These are phyloP conservation scores for Backusella luteola DNA, from an alignment of 192 early-diverging fungal species.

Conservation along the genomic window DNA sequence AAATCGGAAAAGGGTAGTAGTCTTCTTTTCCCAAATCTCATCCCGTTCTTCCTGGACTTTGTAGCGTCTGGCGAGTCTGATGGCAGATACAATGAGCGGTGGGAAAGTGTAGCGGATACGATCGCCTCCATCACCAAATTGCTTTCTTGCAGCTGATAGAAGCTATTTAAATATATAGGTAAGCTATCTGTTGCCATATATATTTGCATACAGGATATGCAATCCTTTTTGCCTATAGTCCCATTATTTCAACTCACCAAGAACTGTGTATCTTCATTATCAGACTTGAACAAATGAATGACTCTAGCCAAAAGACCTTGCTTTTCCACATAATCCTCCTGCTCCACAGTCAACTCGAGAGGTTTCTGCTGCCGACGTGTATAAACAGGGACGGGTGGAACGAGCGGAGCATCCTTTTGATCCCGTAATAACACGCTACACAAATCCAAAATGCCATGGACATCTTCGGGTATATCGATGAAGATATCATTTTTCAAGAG, in stretches of 20 bases:
- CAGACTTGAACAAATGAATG: slow-evolving; percentile 69
- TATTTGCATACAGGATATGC: neutral
- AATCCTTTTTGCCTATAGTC: neutral
- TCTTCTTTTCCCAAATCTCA: slow-evolving; percentile 68
- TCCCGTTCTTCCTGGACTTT: slow-evolving; percentile 48
- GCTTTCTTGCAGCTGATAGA: slow-evolving; percentile 77
- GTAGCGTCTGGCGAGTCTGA: slow-evolving; percentile 63
- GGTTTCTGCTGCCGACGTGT: slow-evolving; percentile 37
- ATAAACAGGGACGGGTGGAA: slow-evolving; percentile 24
- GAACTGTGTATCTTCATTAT: slow-evolving; percentile 78
- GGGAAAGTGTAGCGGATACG: slow-evolving; percentile 93
- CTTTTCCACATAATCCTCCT: slow-evolving; percentile 90
- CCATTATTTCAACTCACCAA: slow-evolving; percentile 45
- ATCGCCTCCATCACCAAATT: slow-evolving; percentile 88
- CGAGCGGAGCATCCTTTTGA: slow-evolving; percentile 65
- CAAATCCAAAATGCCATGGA: slow-evolving; percentile 77
- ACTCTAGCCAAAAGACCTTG: slow-evolving; percentile 85
- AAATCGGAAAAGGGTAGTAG: slow-evolving; percentile 79
- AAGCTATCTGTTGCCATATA: neutral
- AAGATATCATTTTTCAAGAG: slow-evolving; percentile 69
- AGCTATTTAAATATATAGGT: slow-evolving; percentile 45
- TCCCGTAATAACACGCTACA: slow-evolving; percentile 81
- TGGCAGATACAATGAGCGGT: slow-evolving; percentile 70
- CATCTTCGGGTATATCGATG: slow-evolving; percentile 68
- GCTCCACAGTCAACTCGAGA: slow-evolving; percentile 61